A percentile compares a stretch with the other conserved stretches of the same genome.
Evolutionary conservation across 1,284 basidiomycete genomes (phyloP).

Genomic region (Trametes sp.): DNA sequence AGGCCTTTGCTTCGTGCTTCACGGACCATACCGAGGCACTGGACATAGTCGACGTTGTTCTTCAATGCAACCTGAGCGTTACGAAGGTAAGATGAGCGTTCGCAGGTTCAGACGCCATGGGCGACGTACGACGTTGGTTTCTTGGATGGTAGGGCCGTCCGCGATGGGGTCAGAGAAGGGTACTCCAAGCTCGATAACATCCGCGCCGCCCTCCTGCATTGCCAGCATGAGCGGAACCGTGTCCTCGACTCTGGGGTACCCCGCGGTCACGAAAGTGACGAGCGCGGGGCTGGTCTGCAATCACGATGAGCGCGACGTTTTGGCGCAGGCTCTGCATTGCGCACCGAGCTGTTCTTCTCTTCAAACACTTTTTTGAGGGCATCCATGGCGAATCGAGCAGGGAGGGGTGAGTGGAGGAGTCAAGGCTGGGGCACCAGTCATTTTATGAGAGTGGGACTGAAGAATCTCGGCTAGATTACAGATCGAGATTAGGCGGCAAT

Average conservation of each 20-base stretch:
- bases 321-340: constrained; percentile 5
- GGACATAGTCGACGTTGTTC: constrained; percentile 79
- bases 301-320: constrained; percentile 5
- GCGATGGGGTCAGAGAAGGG: constrained; percentile 98
- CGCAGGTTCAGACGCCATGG: constrained; percentile 8
- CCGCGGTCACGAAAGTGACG: constrained; percentile 92
- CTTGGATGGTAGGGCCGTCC: constrained; percentile 93
- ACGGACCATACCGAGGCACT: constrained; percentile 78
- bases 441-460: constrained; percentile 25
- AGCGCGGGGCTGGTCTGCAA: constrained; percentile 74
- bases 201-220: constrained; percentile 92
- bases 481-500: constrained; percentile 1
- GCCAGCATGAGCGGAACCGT: constrained; percentile 91
- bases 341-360: constrained; percentile 72
- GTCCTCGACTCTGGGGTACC: constrained; percentile 80
- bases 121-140: constrained; percentile 82
- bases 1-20: constrained; percentile 87
- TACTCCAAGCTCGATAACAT: constrained; percentile 96
- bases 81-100: constrained; percentile 19
- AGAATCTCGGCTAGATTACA: constrained; percentile 20
- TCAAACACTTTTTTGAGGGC: constrained; percentile 79
- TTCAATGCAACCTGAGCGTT: constrained; percentile 76
- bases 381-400: constrained; percentile 62
- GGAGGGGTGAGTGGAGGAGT: constrained; percentile 22
- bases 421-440: constrained; percentile 26